Evolutionary conservation across 2,329 filamentous ascomycete genomes (phyloP).

Genomic region (Alternaria sp.): DNA sequence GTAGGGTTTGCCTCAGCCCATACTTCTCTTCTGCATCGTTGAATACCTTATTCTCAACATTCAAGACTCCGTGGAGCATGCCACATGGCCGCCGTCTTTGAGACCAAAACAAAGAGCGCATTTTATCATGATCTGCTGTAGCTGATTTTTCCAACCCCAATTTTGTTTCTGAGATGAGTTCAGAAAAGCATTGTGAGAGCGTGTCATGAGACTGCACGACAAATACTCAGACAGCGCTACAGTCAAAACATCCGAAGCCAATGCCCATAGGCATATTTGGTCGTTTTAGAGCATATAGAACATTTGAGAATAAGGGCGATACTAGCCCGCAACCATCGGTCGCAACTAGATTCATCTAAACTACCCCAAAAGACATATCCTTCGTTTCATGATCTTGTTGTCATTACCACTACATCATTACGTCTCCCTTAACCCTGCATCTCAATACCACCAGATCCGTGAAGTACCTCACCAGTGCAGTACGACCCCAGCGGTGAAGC

Average conservation of each 20-base stretch:
- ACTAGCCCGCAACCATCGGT: neutral
- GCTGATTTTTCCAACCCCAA: neutral
- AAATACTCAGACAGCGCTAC: no score
- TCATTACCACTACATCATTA: neutral
- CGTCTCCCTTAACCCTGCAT: conserved; percentile 22
- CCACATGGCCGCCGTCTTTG: neutral
- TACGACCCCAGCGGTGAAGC: conserved; percentile 29
- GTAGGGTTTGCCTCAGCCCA: neutral
- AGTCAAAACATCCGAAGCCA: neutral
- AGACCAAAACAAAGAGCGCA: neutral
- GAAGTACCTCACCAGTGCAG: conserved; percentile 30
- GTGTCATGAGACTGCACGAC: rapidly evolving
- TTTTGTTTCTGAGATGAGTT: rapidly evolving
- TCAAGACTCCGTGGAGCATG: neutral
- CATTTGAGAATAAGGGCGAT: no score
- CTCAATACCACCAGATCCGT: conserved; percentile 30
- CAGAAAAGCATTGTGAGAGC: neutral
- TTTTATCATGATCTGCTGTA: neutral
- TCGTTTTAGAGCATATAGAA: no score
- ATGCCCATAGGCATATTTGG: rapidly evolving
- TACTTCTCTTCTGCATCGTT: no score
- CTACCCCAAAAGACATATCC: no score
- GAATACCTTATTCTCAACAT: neutral
- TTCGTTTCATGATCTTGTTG: neutral
- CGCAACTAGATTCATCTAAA: neutral